Evolutionary conservation across 2,329 filamentous ascomycete genomes (phyloP).

Genomic region (Amphichorda felina): DNA sequence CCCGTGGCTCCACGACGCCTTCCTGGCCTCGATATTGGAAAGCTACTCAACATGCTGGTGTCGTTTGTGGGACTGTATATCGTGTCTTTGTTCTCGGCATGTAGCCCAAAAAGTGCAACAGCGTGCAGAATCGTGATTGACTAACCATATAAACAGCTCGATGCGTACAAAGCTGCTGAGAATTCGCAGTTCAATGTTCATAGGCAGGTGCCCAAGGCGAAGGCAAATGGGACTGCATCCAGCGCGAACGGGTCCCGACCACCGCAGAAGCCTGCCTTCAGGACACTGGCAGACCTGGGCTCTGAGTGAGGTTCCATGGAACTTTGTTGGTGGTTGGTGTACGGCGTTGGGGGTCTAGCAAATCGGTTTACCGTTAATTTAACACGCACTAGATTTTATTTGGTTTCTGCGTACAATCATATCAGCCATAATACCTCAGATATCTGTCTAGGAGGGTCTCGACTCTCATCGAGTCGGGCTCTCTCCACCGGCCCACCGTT

Average conservation of each 20-base stretch:
- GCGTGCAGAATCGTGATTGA: conserved; percentile 10
- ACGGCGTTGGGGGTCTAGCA: too few relatives aligned
- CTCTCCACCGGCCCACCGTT: too few relatives aligned
- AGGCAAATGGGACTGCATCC: conserved; percentile 2
- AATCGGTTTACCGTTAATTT: too few relatives aligned
- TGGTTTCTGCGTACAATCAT: too few relatives aligned
- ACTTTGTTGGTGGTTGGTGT: not conserved
- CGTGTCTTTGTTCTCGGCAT: conserved; percentile 46
- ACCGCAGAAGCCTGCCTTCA: conserved; percentile 27
- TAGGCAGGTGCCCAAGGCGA: conserved; percentile 16
- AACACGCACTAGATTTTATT: too few relatives aligned
- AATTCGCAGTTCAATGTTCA: conserved; percentile 46
- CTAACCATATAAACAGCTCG: conserved; percentile 29
- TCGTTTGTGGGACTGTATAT: conserved; percentile 50
- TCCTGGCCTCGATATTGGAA: conserved; percentile 23
- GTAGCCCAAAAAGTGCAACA: conserved; percentile 13
- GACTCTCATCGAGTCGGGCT: too few relatives aligned
- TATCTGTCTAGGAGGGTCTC: too few relatives aligned
- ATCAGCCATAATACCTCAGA: too few relatives aligned
- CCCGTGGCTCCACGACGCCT: conserved; percentile 6
- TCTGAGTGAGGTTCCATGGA: conserved; percentile 9
- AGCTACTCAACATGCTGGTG: conserved; percentile 35
- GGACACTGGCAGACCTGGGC: conserved; percentile 42
- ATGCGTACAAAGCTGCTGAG: conserved; percentile 50
- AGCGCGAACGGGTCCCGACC: conserved; percentile 6